Evolutionary conservation across 345 rosid species (phyloP).

Genomic region (Eucalyptus tenuipes): DNA sequence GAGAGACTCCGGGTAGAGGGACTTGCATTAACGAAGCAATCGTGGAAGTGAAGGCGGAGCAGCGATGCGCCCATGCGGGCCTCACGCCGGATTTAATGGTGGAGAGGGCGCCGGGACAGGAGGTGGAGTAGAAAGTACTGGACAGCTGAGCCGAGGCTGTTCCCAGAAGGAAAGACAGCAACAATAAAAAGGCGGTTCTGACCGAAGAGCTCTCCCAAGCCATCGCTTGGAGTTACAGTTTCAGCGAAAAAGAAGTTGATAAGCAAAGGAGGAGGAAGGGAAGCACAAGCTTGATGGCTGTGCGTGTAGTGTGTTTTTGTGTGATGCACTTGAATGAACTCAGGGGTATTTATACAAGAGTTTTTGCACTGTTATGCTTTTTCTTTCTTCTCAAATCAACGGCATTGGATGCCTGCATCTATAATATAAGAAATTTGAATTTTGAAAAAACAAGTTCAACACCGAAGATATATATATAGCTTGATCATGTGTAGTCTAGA

Average conservation of each 20-base stretch:
- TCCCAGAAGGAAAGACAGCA: neutral
- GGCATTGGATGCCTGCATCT: neutral
- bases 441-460: neutral
- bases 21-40: constrained; percentile 51
- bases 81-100: constrained; percentile 28
- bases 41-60: constrained; percentile 55
- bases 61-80: constrained; percentile 53
- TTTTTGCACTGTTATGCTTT: neutral
- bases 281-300: neutral
- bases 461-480: neutral
- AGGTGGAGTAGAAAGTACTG: constrained; percentile 11
- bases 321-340: neutral
- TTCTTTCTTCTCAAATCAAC: neutral
- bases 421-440: neutral
- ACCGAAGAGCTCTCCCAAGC: neutral
- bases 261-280: neutral
- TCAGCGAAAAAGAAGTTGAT: neutral
- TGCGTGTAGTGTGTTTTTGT: neutral
- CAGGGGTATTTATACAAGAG: neutral
- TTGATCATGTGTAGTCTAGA: neutral
- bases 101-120: constrained; percentile 27
- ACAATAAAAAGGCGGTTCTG: neutral
- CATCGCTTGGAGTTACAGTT: neutral
- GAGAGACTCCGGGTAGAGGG: neutral
- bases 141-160: constrained; percentile 19